Evolutionary conservation across 2,329 filamentous ascomycete species (phyloP).

Genomic region (Talaromyces funiculosus): DNA sequence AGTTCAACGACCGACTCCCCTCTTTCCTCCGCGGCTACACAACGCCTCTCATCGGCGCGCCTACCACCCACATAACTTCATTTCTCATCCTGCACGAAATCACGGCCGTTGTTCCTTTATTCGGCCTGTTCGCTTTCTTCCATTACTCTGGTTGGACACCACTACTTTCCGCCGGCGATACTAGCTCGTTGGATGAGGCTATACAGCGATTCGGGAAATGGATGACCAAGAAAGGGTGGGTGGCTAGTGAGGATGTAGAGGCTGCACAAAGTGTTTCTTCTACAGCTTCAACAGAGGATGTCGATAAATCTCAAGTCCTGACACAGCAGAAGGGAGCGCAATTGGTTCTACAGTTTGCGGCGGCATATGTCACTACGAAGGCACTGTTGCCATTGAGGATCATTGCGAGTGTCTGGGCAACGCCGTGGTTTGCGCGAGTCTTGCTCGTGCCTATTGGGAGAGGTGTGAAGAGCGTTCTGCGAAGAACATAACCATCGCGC

Average conservation of each 20-base stretch:
- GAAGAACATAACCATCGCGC: slow-evolving; percentile 25
- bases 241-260: slow-evolving; percentile 44
- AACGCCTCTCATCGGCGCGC: slow-evolving; percentile 64
- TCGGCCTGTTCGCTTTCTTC: slow-evolving; percentile 69
- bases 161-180: slow-evolving; percentile 35
- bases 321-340: slow-evolving; percentile 43
- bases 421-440: slow-evolving; percentile 80
- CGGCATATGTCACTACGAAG: slow-evolving; percentile 89
- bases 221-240: slow-evolving; percentile 74
- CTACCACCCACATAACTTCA: slow-evolving; percentile 73
- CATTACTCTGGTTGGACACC: slow-evolving; percentile 76
- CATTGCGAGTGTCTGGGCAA: slow-evolving; percentile 74
- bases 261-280: slow-evolving; percentile 37
- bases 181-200: slow-evolving; percentile 49
- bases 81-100: slow-evolving; percentile 90
- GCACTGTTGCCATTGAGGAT: slow-evolving; percentile 72
- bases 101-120: slow-evolving; percentile 74
- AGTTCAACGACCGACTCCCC: slow-evolving; percentile 51
- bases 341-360: slow-evolving; percentile 64
- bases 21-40: slow-evolving; percentile 64
- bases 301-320: slow-evolving; percentile 15
- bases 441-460: slow-evolving; percentile 49
- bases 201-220: slow-evolving; percentile 71
- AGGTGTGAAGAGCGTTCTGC: slow-evolving; percentile 35
- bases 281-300: slow-evolving; percentile 23